A percentile compares a stretch with the other conserved stretches of the same genome.
These are phyloP conservation scores for Pleurostoma richardsiae DNA, from an alignment of 2,329 filamentous ascomycete species.

Conservation along the genomic window DNA sequence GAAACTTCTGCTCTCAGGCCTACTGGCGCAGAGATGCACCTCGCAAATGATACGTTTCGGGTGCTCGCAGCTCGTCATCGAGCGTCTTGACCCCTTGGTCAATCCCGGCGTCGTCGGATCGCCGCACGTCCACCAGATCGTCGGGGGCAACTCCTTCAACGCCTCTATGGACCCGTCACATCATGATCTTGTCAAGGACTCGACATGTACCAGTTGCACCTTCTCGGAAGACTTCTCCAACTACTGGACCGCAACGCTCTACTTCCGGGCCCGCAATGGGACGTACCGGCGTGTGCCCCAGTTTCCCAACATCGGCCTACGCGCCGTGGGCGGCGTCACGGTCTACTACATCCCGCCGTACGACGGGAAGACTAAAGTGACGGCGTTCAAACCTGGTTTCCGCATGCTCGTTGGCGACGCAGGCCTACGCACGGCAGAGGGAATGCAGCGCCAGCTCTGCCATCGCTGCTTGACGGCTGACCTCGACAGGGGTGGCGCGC, in stretches of 20 bases:
- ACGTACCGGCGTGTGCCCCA: constrained; percentile 28
- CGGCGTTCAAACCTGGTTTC: constrained; percentile 37
- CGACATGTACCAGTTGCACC: constrained; percentile 35
- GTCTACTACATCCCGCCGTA: constrained; percentile 41
- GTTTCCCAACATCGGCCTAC: constrained; percentile 30
- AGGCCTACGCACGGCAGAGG: constrained; percentile 18
- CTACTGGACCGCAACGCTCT: constrained; percentile 28
- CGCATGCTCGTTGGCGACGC: constrained; percentile 35
- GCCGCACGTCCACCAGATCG: constrained; percentile 51
- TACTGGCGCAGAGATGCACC: constrained; percentile 19
- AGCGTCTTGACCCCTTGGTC: constrained; percentile 27
- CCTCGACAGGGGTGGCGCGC: constrained; percentile 15
- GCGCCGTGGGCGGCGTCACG: constrained; percentile 44
- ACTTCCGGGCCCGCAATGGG: constrained; percentile 27
- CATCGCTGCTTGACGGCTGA: constrained; percentile 18
- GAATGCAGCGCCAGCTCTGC: constrained; percentile 9
- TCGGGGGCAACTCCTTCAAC: constrained; percentile 43
- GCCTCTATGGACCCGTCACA: constrained; percentile 30
- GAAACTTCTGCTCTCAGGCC: constrained; percentile 9
- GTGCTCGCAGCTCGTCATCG: constrained; percentile 47
- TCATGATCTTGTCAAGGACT: constrained; percentile 18
- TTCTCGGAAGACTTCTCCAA: constrained; percentile 28
- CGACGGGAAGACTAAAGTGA: constrained; percentile 28
- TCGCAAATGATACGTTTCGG: constrained; percentile 29
- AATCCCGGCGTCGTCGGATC: constrained; percentile 41